Percentiles rank a stretch among this genome's conserved stretches.
phyloP scores from a whole-genome alignment of 2,329 filamentous ascomycete genomes.

The Didymosphaeria variabile region DNA sequence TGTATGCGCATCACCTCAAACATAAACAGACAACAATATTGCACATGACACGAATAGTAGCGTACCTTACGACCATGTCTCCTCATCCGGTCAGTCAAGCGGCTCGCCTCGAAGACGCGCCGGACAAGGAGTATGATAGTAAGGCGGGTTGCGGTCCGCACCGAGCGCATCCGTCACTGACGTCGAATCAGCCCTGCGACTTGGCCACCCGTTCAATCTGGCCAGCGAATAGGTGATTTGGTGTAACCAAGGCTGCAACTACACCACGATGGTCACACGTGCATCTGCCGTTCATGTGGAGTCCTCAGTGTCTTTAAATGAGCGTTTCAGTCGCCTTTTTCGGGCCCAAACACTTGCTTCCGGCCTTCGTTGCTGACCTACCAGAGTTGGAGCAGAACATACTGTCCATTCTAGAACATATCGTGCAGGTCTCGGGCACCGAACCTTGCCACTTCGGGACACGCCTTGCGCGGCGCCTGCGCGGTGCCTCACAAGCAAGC shows the following conservation, averaged over 20 bases:
- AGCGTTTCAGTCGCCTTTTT: constrained; percentile 11
- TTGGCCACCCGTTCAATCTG: constrained; percentile 3
- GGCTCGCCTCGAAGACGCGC: constrained; percentile 1
- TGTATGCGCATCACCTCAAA: neutral
- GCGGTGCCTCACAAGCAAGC: neutral
- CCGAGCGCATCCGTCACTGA: neutral
- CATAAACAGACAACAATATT: neutral
- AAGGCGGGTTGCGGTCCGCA: constrained; percentile 3
- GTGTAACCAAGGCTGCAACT: neutral
- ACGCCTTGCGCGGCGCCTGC: neutral
- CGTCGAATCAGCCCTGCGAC: constrained; percentile 1
- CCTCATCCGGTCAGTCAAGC: neutral
- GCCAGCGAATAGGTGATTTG: constrained; percentile 9
- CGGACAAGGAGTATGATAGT: neutral
- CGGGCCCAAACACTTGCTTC: neutral
- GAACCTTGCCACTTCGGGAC: constrained; percentile 9
- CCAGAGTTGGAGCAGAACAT: neutral
- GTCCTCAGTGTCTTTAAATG: neutral
- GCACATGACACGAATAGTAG: neutral
- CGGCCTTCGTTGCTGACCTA: constrained; percentile 2
- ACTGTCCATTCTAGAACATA: constrained; percentile 2
- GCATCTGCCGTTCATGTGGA: constrained; percentile 1
- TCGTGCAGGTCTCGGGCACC: constrained; percentile 12
- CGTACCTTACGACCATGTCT: neutral
- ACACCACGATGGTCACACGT: neutral